Percentiles rank a stretch among this genome's conserved stretches.
phyloP scores from a whole-genome alignment of 495 filamentous ascomycete genomes.

The Podospora australis region DNA sequence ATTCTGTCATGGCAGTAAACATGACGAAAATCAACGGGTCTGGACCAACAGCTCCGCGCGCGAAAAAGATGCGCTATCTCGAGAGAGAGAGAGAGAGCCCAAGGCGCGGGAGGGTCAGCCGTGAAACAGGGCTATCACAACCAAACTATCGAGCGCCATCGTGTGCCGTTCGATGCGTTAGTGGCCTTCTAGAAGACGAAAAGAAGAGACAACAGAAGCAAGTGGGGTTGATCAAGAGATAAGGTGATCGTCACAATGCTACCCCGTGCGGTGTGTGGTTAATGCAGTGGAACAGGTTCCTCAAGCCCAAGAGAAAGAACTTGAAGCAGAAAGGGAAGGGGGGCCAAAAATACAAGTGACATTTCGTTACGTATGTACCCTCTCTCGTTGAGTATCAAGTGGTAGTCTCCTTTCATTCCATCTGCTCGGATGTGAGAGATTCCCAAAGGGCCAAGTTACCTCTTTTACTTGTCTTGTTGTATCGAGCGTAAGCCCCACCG shows the following conservation, averaged over 20 bases:
- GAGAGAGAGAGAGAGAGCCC: background rate
- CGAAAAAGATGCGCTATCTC: background rate
- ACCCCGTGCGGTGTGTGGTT: background rate
- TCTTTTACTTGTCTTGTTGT: too few relatives aligned
- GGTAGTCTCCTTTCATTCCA: too few relatives aligned
- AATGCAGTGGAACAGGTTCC: slow-evolving; percentile 1
- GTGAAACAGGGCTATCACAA: background rate
- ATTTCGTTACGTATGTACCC: too few relatives aligned
- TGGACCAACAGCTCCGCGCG: background rate
- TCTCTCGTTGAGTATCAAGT: too few relatives aligned
- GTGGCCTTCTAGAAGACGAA: background rate
- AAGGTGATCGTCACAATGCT: slow-evolving; percentile 2
- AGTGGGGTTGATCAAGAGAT: background rate
- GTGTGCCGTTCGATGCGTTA: background rate
- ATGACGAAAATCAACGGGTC: background rate
- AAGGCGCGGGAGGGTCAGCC: background rate
- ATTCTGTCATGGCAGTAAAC: background rate
- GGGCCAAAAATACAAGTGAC: too few relatives aligned
- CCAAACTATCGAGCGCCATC: slow-evolving; percentile 2
- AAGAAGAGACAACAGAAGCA: background rate
- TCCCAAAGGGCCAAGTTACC: too few relatives aligned
- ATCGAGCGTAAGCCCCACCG: too few relatives aligned
- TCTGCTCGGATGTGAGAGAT: too few relatives aligned
- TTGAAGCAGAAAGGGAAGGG: too few relatives aligned
- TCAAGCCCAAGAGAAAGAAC: too few relatives aligned